Conservation (phyloP, 176 grass and related monocot species). For the Poa annua region DNA sequence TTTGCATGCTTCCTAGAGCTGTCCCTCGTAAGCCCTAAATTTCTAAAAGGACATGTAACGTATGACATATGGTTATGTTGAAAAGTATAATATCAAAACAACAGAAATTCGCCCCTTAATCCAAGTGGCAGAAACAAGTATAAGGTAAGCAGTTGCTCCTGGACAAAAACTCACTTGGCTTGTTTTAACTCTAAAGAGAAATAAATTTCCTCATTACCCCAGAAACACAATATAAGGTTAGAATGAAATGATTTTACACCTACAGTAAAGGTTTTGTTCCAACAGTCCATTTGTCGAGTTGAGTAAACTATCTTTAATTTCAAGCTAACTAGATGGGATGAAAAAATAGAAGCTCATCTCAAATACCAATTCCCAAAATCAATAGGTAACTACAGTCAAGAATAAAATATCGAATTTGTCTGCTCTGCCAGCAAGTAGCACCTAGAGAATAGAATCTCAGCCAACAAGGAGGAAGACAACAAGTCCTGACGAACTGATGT, state of each 20-base stretch:
- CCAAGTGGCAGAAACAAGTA: background rate
- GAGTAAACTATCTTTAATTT: background rate
- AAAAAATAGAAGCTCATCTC: background rate
- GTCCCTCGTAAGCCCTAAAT: background rate
- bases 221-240: constrained; percentile 6
- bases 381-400: background rate
- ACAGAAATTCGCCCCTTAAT: background rate
- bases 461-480: background rate
- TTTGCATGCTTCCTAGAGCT: background rate
- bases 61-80: background rate
- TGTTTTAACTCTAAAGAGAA: background rate
- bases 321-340: background rate
- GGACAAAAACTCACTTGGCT: background rate
- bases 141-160: background rate
- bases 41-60: background rate
- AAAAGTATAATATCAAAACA: background rate
- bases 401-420: constrained; percentile 18
- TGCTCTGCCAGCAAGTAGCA: constrained; percentile 2
- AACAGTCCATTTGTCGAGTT: background rate
- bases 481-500: background rate
- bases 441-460: constrained; percentile 8
- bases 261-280: background rate
- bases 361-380: background rate
- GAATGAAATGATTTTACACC: background rate
- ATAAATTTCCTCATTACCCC: background rate